Percentiles rank a stretch among this genome's conserved stretches.
These are phyloP conservation scores for Gamsiella multidivaricata DNA, from an alignment of 192 early-diverging fungal genomes.

Conservation along the genomic window DNA sequence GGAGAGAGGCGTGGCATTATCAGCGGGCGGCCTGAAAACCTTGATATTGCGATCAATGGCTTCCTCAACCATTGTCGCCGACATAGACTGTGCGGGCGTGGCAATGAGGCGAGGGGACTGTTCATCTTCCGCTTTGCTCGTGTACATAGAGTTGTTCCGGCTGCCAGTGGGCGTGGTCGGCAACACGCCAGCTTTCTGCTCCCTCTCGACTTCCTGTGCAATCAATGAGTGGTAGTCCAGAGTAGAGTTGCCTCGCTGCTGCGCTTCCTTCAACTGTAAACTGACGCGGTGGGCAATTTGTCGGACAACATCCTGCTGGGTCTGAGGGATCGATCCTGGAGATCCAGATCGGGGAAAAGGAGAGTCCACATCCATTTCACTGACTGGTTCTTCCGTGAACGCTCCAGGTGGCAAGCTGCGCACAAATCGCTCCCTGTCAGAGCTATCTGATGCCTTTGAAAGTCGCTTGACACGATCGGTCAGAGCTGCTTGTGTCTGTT, in stretches of 20 bases:
- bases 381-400: slow-evolving; percentile 37
- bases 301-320: slow-evolving; percentile 37
- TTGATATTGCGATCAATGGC: slow-evolving; percentile 53
- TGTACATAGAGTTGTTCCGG: slow-evolving; percentile 36
- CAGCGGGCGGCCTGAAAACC: slow-evolving; percentile 66
- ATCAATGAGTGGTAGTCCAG: slow-evolving; percentile 42
- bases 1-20: slow-evolving; percentile 34
- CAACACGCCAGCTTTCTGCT: slow-evolving; percentile 36
- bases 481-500: slow-evolving; percentile 39
- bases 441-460: slow-evolving; percentile 47
- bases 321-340: slow-evolving; percentile 9
- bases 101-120: background rate
- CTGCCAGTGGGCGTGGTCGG: slow-evolving; percentile 39
- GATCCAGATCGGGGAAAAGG: slow-evolving; percentile 24
- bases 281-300: slow-evolving; percentile 49
- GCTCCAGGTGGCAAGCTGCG: slow-evolving; percentile 42
- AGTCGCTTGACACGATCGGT: slow-evolving; percentile 47
- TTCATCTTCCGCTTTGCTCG: slow-evolving; percentile 19
- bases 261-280: slow-evolving; percentile 21
- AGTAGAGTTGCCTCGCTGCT: slow-evolving; percentile 34
- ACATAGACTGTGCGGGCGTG: background rate
- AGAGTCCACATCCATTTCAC: slow-evolving; percentile 29
- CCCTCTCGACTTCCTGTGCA: slow-evolving; percentile 42
- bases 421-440: slow-evolving; percentile 50
- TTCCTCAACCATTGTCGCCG: slow-evolving; percentile 9